These are phyloP conservation scores for Solanum peruvianum DNA, from an alignment of 257 asterid species.

Conservation along the genomic window DNA sequence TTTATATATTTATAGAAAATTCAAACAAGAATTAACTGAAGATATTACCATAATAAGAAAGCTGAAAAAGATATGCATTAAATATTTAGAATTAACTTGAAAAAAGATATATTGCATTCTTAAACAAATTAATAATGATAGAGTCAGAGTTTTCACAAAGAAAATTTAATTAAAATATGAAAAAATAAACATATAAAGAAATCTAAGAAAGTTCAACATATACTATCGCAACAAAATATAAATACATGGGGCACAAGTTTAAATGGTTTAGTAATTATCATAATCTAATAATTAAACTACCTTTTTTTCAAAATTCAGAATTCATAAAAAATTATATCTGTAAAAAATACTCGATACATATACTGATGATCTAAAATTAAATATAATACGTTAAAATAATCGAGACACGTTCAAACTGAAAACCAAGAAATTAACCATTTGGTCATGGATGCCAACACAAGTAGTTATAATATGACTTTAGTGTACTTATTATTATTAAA, in stretches of 20 bases:
- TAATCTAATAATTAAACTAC: background rate
- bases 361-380: background rate
- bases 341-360: background rate
- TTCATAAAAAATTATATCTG: no score
- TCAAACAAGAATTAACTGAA: background rate
- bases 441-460: background rate
- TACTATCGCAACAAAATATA: background rate
- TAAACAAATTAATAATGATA: background rate
- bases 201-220: no score
- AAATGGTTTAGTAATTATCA: background rate
- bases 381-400: background rate
- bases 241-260: background rate
- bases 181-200: no score
- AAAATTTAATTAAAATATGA: no score
- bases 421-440: background rate
- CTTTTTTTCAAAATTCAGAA: no score
- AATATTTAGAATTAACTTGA: background rate
- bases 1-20: background rate
- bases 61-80: background rate
- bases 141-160: fast-evolving
- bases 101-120: background rate
- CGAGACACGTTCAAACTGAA: background rate
- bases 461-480: background rate
- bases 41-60: no score
- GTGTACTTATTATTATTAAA: background rate